A percentile compares a stretch with the other conserved stretches of the same genome.
Evolutionary conservation across 1,139 yeast species (phyloP).

Genomic region (Pichia sp.): DNA sequence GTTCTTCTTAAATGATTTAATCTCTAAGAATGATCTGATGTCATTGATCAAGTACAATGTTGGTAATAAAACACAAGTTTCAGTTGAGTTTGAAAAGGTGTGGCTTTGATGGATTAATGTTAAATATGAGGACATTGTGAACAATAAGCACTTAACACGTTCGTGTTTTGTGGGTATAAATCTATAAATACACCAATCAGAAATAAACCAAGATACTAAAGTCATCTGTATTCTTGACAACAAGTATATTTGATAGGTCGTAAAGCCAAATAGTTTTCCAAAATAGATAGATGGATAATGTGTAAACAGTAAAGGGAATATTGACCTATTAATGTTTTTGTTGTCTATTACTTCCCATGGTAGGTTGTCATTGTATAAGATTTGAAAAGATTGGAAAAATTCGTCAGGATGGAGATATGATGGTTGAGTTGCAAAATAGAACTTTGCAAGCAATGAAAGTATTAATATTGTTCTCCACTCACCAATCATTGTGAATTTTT

Average conservation of each 20-base stretch:
- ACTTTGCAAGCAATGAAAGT: slow-evolving; percentile 31
- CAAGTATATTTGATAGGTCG: slow-evolving; percentile 48
- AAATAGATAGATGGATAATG: slow-evolving; percentile 61
- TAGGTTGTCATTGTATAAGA: slow-evolving; percentile 49
- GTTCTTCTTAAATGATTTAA: background rate
- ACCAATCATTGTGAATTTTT: background rate
- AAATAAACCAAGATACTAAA: slow-evolving; percentile 49
- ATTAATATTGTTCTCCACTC: slow-evolving; percentile 33
- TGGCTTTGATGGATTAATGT: slow-evolving; percentile 80
- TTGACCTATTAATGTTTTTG: slow-evolving; percentile 61
- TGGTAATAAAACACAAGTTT: slow-evolving; percentile 60
- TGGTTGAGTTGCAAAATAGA: slow-evolving; percentile 57
- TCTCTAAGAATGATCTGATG: slow-evolving; percentile 31
- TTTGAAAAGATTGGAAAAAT: slow-evolving; percentile 84
- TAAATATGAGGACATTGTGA: slow-evolving; percentile 70
- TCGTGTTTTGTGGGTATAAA: slow-evolving; percentile 55
- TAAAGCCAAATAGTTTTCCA: slow-evolving; percentile 28
- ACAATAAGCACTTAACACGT: slow-evolving; percentile 55
- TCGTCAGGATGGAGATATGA: slow-evolving; percentile 98
- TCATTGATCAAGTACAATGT: slow-evolving; percentile 48
- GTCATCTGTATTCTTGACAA: slow-evolving; percentile 53
- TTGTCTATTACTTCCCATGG: slow-evolving; percentile 79
- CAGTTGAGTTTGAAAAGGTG: slow-evolving; percentile 81
- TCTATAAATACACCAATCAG: slow-evolving; percentile 45
- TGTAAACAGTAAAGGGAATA: slow-evolving; percentile 56